phyloP scores from a whole-genome alignment of 2,329 filamentous ascomycete genomes.

The Alternaria dauci region DNA sequence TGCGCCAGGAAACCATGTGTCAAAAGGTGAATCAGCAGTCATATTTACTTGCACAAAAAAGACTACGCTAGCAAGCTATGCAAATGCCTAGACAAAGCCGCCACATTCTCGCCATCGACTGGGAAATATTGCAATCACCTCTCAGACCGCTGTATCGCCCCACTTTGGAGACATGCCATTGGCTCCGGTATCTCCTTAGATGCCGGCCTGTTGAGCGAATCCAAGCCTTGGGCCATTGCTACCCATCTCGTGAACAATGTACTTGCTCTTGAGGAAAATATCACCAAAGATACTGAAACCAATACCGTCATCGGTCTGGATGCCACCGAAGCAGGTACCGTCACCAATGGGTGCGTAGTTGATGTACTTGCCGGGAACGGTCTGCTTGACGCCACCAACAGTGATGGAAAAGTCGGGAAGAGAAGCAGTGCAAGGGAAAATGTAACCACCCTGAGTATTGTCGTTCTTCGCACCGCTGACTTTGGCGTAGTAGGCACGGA shows the following conservation, averaged over 20 bases:
- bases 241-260: slow-evolving; percentile 66
- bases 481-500: slow-evolving; percentile 67
- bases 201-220: slow-evolving; percentile 53
- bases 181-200: slow-evolving; percentile 17
- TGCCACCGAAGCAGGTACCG: slow-evolving; percentile 75
- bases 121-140: not conserved
- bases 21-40: not conserved
- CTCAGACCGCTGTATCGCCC: not conserved
- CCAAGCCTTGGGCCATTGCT: slow-evolving; percentile 52
- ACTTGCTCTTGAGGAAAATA: slow-evolving; percentile 79
- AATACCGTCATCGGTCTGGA: slow-evolving; percentile 70
- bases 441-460: slow-evolving; percentile 61
- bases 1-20: not conserved
- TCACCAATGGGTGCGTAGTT: slow-evolving; percentile 59
- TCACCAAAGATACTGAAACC: slow-evolving; percentile 77
- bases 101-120: not conserved
- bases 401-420: slow-evolving; percentile 64
- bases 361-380: slow-evolving; percentile 63
- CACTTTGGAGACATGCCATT: not conserved
- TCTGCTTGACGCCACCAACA: slow-evolving; percentile 60
- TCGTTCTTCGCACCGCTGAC: slow-evolving; percentile 63
- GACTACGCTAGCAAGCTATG: not conserved
- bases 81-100: not conserved
- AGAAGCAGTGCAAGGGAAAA: slow-evolving; percentile 60
- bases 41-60: not conserved